phyloP scores from a whole-genome alignment of 768 basidiomycete species.

The Tylopilus felleus region DNA sequence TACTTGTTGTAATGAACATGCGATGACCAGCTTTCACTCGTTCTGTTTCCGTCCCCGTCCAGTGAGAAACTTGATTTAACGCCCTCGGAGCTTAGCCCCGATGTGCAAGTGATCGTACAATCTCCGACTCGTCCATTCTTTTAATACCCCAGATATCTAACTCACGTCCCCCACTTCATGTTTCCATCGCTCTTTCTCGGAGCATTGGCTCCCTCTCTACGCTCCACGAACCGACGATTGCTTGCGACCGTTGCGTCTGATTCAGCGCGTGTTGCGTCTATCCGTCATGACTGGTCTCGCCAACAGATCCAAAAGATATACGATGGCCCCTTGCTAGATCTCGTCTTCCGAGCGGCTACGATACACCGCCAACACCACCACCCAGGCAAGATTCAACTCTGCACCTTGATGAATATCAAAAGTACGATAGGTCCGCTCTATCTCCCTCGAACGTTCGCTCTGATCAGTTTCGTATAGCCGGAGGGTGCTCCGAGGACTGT shows the following conservation, averaged over 20 bases:
- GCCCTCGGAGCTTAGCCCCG: no score
- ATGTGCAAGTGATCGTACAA: not conserved
- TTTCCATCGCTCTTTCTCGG: constrained; percentile 4
- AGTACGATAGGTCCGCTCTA: constrained; percentile 50
- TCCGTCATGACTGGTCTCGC: constrained; percentile 69
- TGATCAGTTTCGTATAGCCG: constrained; percentile 49
- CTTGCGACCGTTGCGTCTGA: constrained; percentile 54
- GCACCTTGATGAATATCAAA: constrained; percentile 98
- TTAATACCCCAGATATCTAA: not conserved
- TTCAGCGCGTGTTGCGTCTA: constrained; percentile 9
- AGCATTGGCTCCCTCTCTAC: constrained; percentile 6
- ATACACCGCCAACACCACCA: constrained; percentile 87
- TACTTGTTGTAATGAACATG: constrained; percentile 30
- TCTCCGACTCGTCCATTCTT: not conserved
- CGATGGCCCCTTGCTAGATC: constrained; percentile 80
- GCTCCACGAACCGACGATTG: constrained; percentile 37
- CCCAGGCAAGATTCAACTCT: constrained; percentile 88
- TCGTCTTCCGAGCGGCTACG: constrained; percentile 81
- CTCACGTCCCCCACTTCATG: constrained; percentile 10
- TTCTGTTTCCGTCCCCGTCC: not conserved
- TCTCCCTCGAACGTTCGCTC: constrained; percentile 13
- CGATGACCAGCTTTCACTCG: not conserved
- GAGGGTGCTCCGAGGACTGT: constrained; percentile 97
- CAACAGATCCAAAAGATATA: constrained; percentile 84
- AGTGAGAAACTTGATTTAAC: not conserved